These are phyloP conservation scores for Penicillium bovifimosum DNA, from an alignment of 495 filamentous ascomycete genomes.

Conservation along the genomic window DNA sequence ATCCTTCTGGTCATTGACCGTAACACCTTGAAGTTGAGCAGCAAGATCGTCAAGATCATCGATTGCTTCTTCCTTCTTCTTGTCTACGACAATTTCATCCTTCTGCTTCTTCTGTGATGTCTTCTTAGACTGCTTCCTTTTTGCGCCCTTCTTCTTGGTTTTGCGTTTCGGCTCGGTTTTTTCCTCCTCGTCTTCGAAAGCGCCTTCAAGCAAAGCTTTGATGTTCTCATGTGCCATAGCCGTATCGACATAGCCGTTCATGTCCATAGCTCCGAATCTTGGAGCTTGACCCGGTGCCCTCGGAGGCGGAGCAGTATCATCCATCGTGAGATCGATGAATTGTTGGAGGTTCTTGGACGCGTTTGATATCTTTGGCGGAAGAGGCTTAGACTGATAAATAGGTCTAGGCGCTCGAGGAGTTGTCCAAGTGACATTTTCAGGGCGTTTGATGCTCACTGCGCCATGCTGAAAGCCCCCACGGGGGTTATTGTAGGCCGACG, in stretches of 20 bases:
- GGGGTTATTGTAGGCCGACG: slow-evolving; percentile 36
- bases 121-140: slow-evolving; percentile 33
- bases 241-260: slow-evolving; percentile 67
- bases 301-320: slow-evolving; percentile 17
- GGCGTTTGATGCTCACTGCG: slow-evolving; percentile 42
- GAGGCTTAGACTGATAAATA: slow-evolving; percentile 40
- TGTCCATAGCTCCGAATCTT: slow-evolving; percentile 46
- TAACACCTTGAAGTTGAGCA: slow-evolving; percentile 54
- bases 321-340: slow-evolving; percentile 43
- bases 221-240: slow-evolving; percentile 76
- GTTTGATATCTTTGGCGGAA: slow-evolving; percentile 29
- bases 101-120: slow-evolving; percentile 28
- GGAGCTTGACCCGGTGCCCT: neutral
- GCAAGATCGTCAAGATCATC: slow-evolving; percentile 50
- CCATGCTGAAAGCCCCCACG: slow-evolving; percentile 23
- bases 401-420: slow-evolving; percentile 37
- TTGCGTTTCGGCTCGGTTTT: slow-evolving; percentile 47
- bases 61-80: slow-evolving; percentile 17
- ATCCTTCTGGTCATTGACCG: slow-evolving; percentile 38
- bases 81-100: slow-evolving; percentile 29
- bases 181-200: slow-evolving; percentile 77
- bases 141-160: slow-evolving; percentile 47
- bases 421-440: slow-evolving; percentile 37
- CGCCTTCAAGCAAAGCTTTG: slow-evolving; percentile 81
- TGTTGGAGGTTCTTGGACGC: slow-evolving; percentile 35